Percentiles rank a stretch among this genome's conserved stretches.
Evolutionary conservation across 2,329 filamentous ascomycete genomes (phyloP).

Genomic region (Kalaharituber pfeilii): DNA sequence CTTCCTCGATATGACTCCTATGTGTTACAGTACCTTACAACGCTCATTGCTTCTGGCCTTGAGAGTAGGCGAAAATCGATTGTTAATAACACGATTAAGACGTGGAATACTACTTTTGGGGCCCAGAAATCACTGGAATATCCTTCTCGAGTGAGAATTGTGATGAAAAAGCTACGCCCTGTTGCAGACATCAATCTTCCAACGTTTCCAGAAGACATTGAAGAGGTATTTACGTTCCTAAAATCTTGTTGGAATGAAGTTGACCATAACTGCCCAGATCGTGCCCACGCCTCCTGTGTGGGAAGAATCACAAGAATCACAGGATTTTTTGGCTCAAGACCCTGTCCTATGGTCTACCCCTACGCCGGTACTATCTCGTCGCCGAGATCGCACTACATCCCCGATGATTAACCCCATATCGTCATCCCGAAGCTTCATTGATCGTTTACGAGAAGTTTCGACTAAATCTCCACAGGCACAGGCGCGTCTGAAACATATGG

Average conservation of each 20-base stretch:
- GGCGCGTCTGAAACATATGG: constrained; percentile 51
- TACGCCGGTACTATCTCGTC: constrained; percentile 18
- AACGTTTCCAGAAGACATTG: constrained; percentile 28
- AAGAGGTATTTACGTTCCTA: constrained; percentile 28
- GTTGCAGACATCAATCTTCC: constrained; percentile 37
- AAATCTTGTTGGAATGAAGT: background rate
- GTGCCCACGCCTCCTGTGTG: constrained; percentile 17
- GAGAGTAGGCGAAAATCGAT: constrained; percentile 35
- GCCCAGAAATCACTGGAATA: constrained; percentile 43
- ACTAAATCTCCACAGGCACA: constrained; percentile 25
- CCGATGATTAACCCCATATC: constrained; percentile 8
- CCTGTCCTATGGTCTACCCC: constrained; percentile 12
- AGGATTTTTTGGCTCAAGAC: constrained; percentile 4
- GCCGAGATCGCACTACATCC: constrained; percentile 17
- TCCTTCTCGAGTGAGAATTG: constrained; percentile 44
- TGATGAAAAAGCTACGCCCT: constrained; percentile 43
- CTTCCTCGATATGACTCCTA: constrained; percentile 41
- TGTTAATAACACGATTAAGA: constrained; percentile 35
- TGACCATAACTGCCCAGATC: constrained; percentile 12
- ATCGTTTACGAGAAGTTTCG: constrained; percentile 24
- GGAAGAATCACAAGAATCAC: constrained; percentile 17
- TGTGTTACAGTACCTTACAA: constrained; percentile 37
- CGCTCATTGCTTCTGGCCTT: constrained; percentile 37
- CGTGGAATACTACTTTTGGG: constrained; percentile 58
- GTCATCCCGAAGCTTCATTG: constrained; percentile 17